Percentiles rank a stretch among this genome's conserved stretches.
Evolutionary conservation across 2,329 filamentous ascomycete species (phyloP).

Genomic region (Knufia petricola): DNA sequence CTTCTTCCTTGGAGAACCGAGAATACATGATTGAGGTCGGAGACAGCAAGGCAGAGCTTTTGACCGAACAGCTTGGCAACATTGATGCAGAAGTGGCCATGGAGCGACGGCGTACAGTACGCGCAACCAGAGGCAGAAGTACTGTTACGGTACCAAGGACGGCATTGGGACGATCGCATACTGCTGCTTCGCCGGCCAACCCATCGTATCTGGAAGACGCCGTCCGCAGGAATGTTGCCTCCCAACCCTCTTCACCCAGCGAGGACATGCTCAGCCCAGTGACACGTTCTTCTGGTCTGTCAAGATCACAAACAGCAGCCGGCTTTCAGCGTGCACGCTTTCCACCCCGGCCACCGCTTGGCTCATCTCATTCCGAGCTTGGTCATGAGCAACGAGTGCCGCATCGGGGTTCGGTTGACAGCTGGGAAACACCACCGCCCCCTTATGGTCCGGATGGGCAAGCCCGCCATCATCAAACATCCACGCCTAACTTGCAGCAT

Average conservation of each 20-base stretch:
- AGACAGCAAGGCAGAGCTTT: slow-evolving; percentile 55
- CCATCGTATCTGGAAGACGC: slow-evolving; percentile 9
- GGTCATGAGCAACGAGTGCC: neutral
- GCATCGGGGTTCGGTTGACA: slow-evolving; percentile 9
- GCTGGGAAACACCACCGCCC: slow-evolving; percentile 22
- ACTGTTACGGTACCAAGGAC: slow-evolving; percentile 7
- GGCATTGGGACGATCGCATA: slow-evolving; percentile 33
- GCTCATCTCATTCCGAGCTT: slow-evolving; percentile 10
- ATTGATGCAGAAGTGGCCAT: slow-evolving; percentile 71
- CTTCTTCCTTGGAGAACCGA: slow-evolving; percentile 44
- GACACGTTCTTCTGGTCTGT: slow-evolving; percentile 12
- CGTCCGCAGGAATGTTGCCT: slow-evolving; percentile 11
- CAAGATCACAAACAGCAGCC: slow-evolving; percentile 43
- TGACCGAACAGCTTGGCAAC: slow-evolving; percentile 65
- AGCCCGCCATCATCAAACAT: slow-evolving; percentile 12
- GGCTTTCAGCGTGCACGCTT: slow-evolving; percentile 59
- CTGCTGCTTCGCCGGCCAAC: slow-evolving; percentile 22
- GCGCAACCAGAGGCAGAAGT: slow-evolving; percentile 12
- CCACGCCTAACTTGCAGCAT: slow-evolving; percentile 8
- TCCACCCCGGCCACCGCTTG: slow-evolving; percentile 37
- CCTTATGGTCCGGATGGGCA: slow-evolving; percentile 15
- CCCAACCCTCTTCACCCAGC: slow-evolving; percentile 21
- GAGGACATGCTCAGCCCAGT: slow-evolving; percentile 15
- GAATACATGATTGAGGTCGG: slow-evolving; percentile 67
- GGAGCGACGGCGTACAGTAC: slow-evolving; percentile 57